Conservation (phyloP, 2,329 filamentous ascomycete genomes). For the Aspergillus chevalieri region DNA sequence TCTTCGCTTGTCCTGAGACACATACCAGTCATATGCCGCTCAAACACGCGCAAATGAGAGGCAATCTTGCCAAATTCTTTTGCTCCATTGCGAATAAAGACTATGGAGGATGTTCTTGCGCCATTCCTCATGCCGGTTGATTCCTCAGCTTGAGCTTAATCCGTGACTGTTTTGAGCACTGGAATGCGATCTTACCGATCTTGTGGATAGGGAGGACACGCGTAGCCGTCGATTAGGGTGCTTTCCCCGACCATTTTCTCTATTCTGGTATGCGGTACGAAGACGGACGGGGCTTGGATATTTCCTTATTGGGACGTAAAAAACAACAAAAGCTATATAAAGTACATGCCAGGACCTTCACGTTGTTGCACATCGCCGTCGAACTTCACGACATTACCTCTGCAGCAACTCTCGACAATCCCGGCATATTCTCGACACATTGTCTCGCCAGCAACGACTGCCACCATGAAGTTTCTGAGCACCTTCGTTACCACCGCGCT, state of each 20-base stretch:
- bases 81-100: too few relatives aligned
- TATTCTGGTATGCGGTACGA: background rate
- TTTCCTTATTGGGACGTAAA: background rate
- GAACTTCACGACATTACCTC: background rate
- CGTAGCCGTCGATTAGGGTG: background rate
- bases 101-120: too few relatives aligned
- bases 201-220: too few relatives aligned
- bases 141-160: too few relatives aligned
- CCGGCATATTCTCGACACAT: background rate
- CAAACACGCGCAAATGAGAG: too few relatives aligned
- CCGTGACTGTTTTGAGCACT: too few relatives aligned
- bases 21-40: too few relatives aligned
- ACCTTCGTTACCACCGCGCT: slow-evolving; percentile 16
- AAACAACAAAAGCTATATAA: background rate
- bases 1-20: too few relatives aligned
- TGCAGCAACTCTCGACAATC: background rate
- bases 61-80: too few relatives aligned
- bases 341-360: background rate
- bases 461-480: slow-evolving; percentile 26
- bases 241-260: background rate
- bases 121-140: too few relatives aligned
- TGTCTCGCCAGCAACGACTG: background rate
- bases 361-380: background rate
- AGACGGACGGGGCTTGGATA: background rate
- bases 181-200: too few relatives aligned